These are phyloP conservation scores for Carex myosuroides DNA, from an alignment of 176 grass and related monocot genomes.

Conservation along the genomic window DNA sequence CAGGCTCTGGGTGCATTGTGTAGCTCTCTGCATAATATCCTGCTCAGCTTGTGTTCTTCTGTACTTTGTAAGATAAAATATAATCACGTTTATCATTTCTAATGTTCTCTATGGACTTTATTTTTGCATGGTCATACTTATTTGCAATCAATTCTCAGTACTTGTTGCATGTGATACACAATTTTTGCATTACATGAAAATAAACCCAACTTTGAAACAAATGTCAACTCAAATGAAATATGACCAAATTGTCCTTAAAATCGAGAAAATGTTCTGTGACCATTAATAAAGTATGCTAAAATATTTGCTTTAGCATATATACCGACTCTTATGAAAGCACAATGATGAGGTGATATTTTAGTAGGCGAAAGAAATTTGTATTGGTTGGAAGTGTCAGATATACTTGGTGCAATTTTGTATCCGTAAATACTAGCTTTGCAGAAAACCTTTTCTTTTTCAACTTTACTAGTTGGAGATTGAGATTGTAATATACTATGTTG, in stretches of 20 bases:
- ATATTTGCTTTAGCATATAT: slow-evolving; percentile 1
- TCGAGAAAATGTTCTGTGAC: slow-evolving; percentile 9
- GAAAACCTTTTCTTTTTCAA: background rate
- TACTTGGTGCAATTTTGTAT: background rate
- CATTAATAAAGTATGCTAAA: slow-evolving; percentile 9
- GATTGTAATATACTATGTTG: slow-evolving; percentile 1
- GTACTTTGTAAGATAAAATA: slow-evolving; percentile 58
- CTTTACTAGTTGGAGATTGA: background rate
- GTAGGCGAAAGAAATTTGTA: background rate
- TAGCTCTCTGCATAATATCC: slow-evolving; percentile 73
- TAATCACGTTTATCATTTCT: background rate
- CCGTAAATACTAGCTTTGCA: background rate
- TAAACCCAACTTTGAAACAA: background rate
- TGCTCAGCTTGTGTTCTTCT: slow-evolving; percentile 72
- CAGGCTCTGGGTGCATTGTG: slow-evolving; percentile 96
- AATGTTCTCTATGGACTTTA: background rate
- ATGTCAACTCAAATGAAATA: slow-evolving; percentile 8
- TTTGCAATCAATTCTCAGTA: background rate
- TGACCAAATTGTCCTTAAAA: background rate
- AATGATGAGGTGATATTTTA: background rate
- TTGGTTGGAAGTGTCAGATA: background rate
- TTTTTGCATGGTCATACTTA: background rate
- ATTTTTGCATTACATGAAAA: background rate
- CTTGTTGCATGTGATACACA: background rate
- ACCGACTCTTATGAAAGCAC: background rate